phyloP scores from a whole-genome alignment of 2,329 filamentous ascomycete species.

The Penicillium sp. region DNA sequence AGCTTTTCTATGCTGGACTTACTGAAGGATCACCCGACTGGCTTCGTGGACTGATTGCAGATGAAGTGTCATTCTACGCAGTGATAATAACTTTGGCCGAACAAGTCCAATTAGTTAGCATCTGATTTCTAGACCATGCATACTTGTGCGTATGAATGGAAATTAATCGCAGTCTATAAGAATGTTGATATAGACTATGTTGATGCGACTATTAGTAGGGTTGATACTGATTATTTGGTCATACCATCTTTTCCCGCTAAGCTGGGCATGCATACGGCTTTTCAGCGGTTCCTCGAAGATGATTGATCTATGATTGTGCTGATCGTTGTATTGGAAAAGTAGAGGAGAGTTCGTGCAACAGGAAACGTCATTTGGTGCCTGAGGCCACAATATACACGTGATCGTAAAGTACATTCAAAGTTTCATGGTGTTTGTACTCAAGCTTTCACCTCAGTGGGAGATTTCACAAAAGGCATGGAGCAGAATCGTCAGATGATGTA shows the following conservation, averaged over 20 bases:
- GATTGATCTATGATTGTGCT: not conserved
- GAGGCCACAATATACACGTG: slow-evolving; percentile 4
- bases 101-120: not conserved
- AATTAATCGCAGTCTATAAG: slow-evolving; percentile 1
- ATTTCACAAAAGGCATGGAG: not conserved
- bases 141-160: slow-evolving; percentile 8
- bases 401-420: not conserved
- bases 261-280: not conserved
- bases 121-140: slow-evolving; percentile 7
- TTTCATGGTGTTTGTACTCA: not conserved
- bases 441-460: not conserved
- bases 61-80: not conserved
- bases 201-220: not conserved
- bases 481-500: not conserved
- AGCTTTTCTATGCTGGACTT: slow-evolving; percentile 1
- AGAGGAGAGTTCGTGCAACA: not conserved
- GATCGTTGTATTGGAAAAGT: not conserved
- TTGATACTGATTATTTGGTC: not conserved
- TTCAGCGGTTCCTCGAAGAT: not conserved
- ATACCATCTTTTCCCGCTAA: not conserved
- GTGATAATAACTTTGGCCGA: not conserved
- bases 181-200: not conserved
- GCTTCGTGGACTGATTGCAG: slow-evolving; percentile 2
- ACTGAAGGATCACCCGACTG: not conserved
- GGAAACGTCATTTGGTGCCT: not conserved